Base-by-base conservation (phyloP, 805 yeast genomes). In the Blastobotrys robertii region DNA sequence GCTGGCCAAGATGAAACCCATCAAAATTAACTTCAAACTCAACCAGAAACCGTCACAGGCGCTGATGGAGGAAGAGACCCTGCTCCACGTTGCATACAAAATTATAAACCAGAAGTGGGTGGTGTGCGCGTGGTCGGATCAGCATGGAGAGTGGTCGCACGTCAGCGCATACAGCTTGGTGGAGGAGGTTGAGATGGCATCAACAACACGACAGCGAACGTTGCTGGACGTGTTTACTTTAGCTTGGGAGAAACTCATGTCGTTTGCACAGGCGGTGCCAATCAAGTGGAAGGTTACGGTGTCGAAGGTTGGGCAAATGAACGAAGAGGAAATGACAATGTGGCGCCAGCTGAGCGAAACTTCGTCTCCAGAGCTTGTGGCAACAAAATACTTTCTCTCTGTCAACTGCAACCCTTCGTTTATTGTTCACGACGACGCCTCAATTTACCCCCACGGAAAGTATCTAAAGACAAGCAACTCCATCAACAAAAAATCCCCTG, bases 91-190 rank as follows among this genome's bases (percentile, higher is more conserved):
- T 8, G 86, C 95, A 1, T 90, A 88, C 54, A 85, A 86, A 28
- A 61, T 94, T 41, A 67, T 74, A 3, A 95, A 88, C 58, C 78
- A 77, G 47, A 77, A 76, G 43, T 90, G 96, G 95, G 70, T 86
- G 36, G 76, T 79, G 15, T 94, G 85, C 0, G 81, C 94, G 0
- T 86, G 97, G 94, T 71, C 92, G 0, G 95, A 90, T 55, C 90
- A 88, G 39, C 72, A 73, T 57, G 95, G 95, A 0, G 67, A 68
- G 3, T 69, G 76, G 9, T 73, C 79, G 12, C 70, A 68, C 37
- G 72, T 79, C 0, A 79, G 76, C 50, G 72, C 86, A 0, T 83
- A 57, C 33, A 42, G 56, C 8, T 37, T 62, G 9, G 31, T 3
- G 47, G 35, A 6, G 12, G 34, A 14, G 11, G 40, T 14, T 33